These are phyloP conservation scores for Xylariaceae sp. DNA, from an alignment of 2,329 filamentous ascomycete genomes.

Conservation along the genomic window DNA sequence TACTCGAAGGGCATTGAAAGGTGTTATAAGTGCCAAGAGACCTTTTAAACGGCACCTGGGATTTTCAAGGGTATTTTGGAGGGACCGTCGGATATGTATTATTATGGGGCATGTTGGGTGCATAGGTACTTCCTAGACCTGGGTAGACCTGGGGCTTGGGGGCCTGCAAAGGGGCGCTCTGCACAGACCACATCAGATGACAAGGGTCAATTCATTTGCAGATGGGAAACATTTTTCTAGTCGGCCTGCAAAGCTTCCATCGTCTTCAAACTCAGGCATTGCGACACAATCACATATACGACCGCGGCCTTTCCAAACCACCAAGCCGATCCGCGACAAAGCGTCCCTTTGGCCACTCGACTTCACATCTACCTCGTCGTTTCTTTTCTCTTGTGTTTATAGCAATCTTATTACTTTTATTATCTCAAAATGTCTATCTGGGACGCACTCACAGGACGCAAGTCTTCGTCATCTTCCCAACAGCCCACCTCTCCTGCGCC, in stretches of 20 bases:
- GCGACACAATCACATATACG: constrained; percentile 20
- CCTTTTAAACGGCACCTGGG: constrained; percentile 11
- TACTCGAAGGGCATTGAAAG: not conserved
- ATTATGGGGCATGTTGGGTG: no score
- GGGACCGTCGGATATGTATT: not conserved
- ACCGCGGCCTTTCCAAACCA: not conserved
- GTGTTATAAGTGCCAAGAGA: no score
- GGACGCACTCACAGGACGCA: constrained; percentile 67
- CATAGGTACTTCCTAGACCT: not conserved
- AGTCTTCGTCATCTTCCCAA: constrained; percentile 51
- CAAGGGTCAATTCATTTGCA: constrained; percentile 3
- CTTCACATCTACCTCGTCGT: constrained; percentile 3
- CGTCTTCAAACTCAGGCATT: constrained; percentile 17
- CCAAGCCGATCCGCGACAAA: not conserved
- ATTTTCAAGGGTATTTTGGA: constrained; percentile 20
- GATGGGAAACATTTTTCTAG: constrained; percentile 33
- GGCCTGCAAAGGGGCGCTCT: not conserved
- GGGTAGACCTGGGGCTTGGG: no score
- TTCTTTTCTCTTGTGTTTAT: constrained; percentile 25
- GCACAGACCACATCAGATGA: constrained; percentile 25
- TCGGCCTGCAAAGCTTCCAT: constrained; percentile 18
- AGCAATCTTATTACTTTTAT: constrained; percentile 12
- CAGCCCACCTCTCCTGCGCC: constrained; percentile 48
- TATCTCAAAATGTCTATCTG: constrained; percentile 60
- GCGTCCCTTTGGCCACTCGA: not conserved